Evolutionary conservation across 768 basidiomycete genomes (phyloP).

Genomic region (Aureoboletus auriporus): DNA sequence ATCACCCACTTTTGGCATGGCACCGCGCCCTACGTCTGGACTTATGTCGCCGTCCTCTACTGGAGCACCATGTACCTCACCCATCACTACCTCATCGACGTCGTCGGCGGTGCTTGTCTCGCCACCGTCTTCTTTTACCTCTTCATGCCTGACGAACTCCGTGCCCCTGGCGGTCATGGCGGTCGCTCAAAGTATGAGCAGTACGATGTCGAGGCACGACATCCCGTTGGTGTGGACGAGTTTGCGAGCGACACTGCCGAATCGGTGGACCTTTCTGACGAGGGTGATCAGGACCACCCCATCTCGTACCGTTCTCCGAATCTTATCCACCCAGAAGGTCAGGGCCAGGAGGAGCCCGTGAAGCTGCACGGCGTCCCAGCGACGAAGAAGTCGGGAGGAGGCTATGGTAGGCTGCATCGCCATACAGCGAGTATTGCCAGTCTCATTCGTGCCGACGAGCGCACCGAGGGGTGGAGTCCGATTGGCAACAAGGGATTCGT

Average conservation of each 20-base stretch:
- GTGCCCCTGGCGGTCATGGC: slow-evolving; percentile 46
- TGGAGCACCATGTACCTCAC: slow-evolving; percentile 99
- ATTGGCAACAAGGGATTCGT: slow-evolving; percentile 52
- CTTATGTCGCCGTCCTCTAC: slow-evolving; percentile 81
- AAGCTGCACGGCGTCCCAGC: slow-evolving; percentile 5
- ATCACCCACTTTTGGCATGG: slow-evolving; percentile 92
- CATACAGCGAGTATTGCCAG: slow-evolving; percentile 86
- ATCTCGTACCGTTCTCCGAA: slow-evolving; percentile 70
- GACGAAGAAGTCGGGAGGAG: slow-evolving; percentile 17
- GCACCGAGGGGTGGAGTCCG: slow-evolving; percentile 79
- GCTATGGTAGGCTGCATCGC: slow-evolving; percentile 44
- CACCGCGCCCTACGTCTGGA: slow-evolving; percentile 65
- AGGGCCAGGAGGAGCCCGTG: background rate
- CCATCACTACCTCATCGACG: slow-evolving; percentile 98
- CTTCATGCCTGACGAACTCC: slow-evolving; percentile 79
- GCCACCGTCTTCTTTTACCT: slow-evolving; percentile 85
- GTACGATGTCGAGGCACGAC: slow-evolving; percentile 65
- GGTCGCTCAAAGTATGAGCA: slow-evolving; percentile 61
- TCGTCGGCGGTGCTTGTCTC: slow-evolving; percentile 90
- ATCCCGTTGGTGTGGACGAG: slow-evolving; percentile 29
- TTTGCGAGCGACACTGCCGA: slow-evolving; percentile 38
- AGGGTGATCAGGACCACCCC: slow-evolving; percentile 50
- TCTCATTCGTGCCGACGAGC: slow-evolving; percentile 71
- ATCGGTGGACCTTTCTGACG: slow-evolving; percentile 59
- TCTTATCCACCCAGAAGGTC: slow-evolving; percentile 16